These are phyloP conservation scores for Fusarium sambucinum DNA, from an alignment of 2,329 filamentous ascomycete genomes.

Conservation along the genomic window DNA sequence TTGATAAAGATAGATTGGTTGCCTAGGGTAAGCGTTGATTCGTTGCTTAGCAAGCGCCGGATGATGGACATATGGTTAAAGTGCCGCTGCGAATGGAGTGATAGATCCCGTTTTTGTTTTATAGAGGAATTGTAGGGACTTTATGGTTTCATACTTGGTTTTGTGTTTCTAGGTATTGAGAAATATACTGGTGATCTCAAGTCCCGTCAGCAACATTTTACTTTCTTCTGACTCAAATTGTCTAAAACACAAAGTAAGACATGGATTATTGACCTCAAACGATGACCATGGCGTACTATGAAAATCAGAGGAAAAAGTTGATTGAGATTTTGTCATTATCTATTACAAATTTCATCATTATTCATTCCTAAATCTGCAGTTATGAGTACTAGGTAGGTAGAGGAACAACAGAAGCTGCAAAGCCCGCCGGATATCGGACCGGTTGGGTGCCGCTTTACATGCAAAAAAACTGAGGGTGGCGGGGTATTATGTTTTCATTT, in stretches of 20 bases:
- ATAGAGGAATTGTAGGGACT: background rate
- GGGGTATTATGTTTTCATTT: constrained; percentile 27
- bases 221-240: background rate
- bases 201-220: too few species aligned
- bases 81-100: constrained; percentile 15
- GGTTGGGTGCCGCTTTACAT: constrained; percentile 1
- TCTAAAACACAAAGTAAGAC: background rate
- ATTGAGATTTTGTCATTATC: background rate
- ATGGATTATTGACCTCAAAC: background rate
- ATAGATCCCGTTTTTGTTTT: background rate
- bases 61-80: background rate
- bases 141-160: background rate
- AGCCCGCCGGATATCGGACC: constrained; percentile 21
- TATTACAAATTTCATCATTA: background rate
- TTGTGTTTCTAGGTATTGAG: background rate
- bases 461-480: constrained; percentile 20
- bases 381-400: background rate
- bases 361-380: background rate
- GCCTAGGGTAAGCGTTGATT: constrained; percentile 44
- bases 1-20: constrained; percentile 5
- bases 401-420: background rate
- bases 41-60: constrained; percentile 35
- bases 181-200: background rate
- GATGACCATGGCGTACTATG: background rate
- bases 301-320: too few species aligned